These are phyloP conservation scores for Tremella fuciformis DNA, from an alignment of 768 basidiomycete genomes.

Conservation along the genomic window DNA sequence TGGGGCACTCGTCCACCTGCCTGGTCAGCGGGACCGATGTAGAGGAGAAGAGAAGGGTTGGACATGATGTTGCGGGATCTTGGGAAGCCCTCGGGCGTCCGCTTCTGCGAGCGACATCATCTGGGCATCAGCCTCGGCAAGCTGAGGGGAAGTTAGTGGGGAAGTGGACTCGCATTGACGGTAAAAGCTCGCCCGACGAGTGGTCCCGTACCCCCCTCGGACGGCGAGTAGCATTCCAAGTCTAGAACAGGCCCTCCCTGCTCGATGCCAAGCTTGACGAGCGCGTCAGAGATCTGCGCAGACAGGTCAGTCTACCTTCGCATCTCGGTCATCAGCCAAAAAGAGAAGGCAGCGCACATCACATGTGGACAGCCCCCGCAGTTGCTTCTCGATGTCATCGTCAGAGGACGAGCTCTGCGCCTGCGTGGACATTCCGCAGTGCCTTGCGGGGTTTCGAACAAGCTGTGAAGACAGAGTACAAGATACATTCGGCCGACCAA, in stretches of 20 bases:
- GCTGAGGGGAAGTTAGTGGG: not conserved
- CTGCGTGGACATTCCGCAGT: too few relatives aligned
- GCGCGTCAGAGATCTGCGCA: slow-evolving; percentile 77
- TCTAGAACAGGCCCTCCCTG: slow-evolving; percentile 81
- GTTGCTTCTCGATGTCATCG: too few relatives aligned
- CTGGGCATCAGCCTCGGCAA: too few relatives aligned
- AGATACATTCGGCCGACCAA: too few relatives aligned
- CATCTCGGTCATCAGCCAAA: not conserved
- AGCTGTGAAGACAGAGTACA: too few relatives aligned
- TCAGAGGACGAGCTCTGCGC: too few relatives aligned
- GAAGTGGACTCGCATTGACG: slow-evolving; percentile 56
- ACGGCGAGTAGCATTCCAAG: slow-evolving; percentile 61
- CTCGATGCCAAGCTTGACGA: slow-evolving; percentile 69
- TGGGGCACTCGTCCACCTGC: slow-evolving; percentile 63
- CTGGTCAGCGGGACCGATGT: not conserved
- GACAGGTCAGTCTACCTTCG: not conserved
- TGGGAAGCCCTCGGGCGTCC: too few relatives aligned
- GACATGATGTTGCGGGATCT: too few relatives aligned
- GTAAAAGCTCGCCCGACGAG: slow-evolving; percentile 82
- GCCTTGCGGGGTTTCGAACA: too few relatives aligned
- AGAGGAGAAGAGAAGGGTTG: not conserved
- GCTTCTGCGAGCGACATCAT: too few relatives aligned
- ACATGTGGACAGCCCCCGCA: not conserved
- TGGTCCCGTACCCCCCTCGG: slow-evolving; percentile 47
- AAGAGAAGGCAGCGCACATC: not conserved